These are phyloP conservation scores for Pinus taeda DNA, from an alignment of 75 land plant species.

Conservation along the genomic window DNA sequence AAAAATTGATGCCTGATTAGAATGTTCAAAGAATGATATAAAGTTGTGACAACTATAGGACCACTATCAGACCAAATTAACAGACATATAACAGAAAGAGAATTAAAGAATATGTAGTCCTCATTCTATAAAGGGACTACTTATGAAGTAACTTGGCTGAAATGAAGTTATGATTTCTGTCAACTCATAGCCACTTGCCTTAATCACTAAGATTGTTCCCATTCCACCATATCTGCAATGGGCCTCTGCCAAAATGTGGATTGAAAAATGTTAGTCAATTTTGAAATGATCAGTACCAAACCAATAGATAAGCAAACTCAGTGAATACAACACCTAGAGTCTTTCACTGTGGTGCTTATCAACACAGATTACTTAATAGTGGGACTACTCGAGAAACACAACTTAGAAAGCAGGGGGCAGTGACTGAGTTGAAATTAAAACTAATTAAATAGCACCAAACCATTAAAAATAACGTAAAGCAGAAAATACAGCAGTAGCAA, in stretches of 20 bases:
- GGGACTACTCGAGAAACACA: background rate
- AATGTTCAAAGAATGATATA: background rate
- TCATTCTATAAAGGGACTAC: background rate
- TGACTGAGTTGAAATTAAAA: background rate
- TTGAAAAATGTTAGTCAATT: background rate
- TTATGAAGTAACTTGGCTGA: background rate
- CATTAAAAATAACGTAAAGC: no score
- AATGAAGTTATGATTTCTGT: background rate
- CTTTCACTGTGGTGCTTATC: no score
- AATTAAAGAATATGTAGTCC: background rate
- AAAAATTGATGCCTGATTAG: background rate
- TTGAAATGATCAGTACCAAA: conserved; percentile 4
- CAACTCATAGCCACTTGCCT: conserved; percentile 37
- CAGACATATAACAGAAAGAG: background rate
- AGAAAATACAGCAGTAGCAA: no score
- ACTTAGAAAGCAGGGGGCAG: background rate
- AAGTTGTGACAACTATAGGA: background rate
- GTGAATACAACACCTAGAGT: no score
- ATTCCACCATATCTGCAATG: conserved; percentile 82
- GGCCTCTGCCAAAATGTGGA: conserved; percentile 43
- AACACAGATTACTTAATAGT: background rate
- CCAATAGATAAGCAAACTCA: background rate
- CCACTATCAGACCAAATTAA: background rate
- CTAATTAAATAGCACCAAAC: no score
- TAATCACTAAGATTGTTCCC: conserved; percentile 87